These are phyloP conservation scores for Postia placenta DNA, from an alignment of 768 basidiomycete species.

Conservation along the genomic window DNA sequence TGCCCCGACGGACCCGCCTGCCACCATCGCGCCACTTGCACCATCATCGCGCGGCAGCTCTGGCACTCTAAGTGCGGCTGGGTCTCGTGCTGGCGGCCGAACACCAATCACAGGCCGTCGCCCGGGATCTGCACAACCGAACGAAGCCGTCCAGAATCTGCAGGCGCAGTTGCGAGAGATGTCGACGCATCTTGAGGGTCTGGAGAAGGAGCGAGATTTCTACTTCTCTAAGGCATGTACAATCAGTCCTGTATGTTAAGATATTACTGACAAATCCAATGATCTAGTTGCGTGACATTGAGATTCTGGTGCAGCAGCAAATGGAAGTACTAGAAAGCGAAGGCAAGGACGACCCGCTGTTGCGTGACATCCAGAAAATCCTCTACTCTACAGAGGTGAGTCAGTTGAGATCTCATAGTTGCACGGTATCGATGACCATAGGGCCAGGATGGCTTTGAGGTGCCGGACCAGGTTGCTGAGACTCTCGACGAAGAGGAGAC, in stretches of 20 bases:
- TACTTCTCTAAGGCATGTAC: slow-evolving; percentile 90
- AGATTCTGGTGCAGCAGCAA: slow-evolving; percentile 85
- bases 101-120: slow-evolving; percentile 71
- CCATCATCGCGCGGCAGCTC: slow-evolving; percentile 27
- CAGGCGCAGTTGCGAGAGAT: slow-evolving; percentile 80
- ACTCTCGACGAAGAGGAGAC: slow-evolving; percentile 79
- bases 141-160: slow-evolving; percentile 60
- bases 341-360: slow-evolving; percentile 50
- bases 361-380: slow-evolving; percentile 85
- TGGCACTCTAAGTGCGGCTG: slow-evolving; percentile 27
- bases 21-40: slow-evolving; percentile 67
- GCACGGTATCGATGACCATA: slow-evolving; percentile 8
- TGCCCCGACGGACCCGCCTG: slow-evolving; percentile 67
- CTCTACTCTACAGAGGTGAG: slow-evolving; percentile 91
- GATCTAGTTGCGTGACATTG: slow-evolving; percentile 90
- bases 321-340: slow-evolving; percentile 53
- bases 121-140: slow-evolving; percentile 58
- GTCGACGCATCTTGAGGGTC: slow-evolving; percentile 72
- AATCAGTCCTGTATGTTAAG: neutral
- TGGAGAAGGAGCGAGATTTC: slow-evolving; percentile 98
- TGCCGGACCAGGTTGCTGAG: slow-evolving; percentile 64
- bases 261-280: slow-evolving; percentile 5
- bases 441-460: slow-evolving; percentile 85
- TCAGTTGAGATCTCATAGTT: slow-evolving; percentile 6
- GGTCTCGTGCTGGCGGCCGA: slow-evolving; percentile 53